These are phyloP conservation scores for Kodamaea laetipori DNA, from an alignment of 805 yeast genomes.

Conservation along the genomic window DNA sequence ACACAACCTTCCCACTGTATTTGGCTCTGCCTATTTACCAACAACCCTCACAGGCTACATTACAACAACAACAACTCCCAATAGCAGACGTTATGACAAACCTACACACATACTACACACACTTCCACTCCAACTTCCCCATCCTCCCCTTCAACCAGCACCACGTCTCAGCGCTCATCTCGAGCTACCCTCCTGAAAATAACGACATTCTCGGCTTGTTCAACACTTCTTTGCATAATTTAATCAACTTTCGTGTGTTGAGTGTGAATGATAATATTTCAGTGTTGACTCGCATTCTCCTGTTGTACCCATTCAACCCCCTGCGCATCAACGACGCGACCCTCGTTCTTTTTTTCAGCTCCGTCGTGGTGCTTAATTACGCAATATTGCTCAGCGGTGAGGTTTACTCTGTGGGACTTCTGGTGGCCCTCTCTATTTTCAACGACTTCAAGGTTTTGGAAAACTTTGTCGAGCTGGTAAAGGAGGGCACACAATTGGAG, in stretches of 20 bases:
- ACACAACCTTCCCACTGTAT: conserved; percentile 2
- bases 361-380: conserved; percentile 50
- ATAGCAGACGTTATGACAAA: conserved; percentile 26
- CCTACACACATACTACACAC: conserved; percentile 43
- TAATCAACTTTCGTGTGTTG: conserved; percentile 38
- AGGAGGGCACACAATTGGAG: conserved; percentile 25
- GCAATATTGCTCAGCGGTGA: conserved; percentile 61
- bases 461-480: conserved; percentile 40
- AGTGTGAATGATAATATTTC: conserved; percentile 35
- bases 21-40: conserved; percentile 6
- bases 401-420: conserved; percentile 57
- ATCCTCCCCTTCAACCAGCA: conserved; percentile 41
- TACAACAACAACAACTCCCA: conserved; percentile 20
- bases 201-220: conserved; percentile 42
- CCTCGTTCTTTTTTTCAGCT: conserved; percentile 30
- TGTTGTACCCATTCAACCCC: conserved; percentile 38
- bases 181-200: conserved; percentile 10
- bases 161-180: conserved; percentile 19
- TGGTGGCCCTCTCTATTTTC: conserved; percentile 53
- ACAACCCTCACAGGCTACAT: conserved; percentile 17
- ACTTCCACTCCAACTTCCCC: conserved; percentile 48
- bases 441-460: conserved; percentile 59
- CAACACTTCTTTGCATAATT: conserved; percentile 39
- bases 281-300: conserved; percentile 36
- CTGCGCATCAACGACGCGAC: conserved; percentile 28